A percentile compares a stretch with the other conserved stretches of the same genome.
phyloP scores from a whole-genome alignment of 345 rosid genomes.

The Isatis tinctoria region DNA sequence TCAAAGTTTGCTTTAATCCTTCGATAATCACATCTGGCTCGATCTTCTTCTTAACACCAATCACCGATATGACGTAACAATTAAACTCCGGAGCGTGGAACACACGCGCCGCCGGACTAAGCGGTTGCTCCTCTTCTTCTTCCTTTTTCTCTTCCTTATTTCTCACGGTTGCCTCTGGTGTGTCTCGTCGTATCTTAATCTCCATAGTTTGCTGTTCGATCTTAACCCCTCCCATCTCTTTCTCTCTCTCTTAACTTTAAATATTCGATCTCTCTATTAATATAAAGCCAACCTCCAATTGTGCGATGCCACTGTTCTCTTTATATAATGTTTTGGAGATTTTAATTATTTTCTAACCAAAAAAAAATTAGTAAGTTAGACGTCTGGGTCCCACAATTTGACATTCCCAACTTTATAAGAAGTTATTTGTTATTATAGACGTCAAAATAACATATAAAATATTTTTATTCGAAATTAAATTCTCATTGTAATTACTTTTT shows the following conservation, averaged over 20 bases:
- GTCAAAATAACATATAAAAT: no score
- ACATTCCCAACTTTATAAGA: neutral
- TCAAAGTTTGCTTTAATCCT: slow-evolving; percentile 49
- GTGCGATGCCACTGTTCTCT: neutral
- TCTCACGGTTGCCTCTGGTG: neutral
- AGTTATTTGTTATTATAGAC: neutral
- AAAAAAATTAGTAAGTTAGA: neutral
- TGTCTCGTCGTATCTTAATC: slow-evolving; percentile 15
- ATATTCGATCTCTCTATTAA: neutral
- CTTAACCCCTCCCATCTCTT: neutral
- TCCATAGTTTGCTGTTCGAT: slow-evolving; percentile 11
- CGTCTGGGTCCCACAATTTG: neutral
- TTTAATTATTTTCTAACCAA: neutral
- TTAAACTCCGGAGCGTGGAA: slow-evolving; percentile 55
- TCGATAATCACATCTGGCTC: slow-evolving; percentile 40
- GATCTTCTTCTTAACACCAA: slow-evolving; percentile 46
- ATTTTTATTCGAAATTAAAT: no score
- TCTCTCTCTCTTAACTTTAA: neutral
- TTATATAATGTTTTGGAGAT: neutral
- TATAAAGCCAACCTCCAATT: neutral
- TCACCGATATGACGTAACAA: slow-evolving; percentile 41
- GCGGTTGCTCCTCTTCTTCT: slow-evolving; percentile 36
- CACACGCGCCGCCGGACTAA: slow-evolving; percentile 58
- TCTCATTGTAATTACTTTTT: no score
- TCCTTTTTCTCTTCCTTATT: neutral